phyloP scores from a whole-genome alignment of 1,284 basidiomycete genomes.

The Apiotrichum veenhuisii region DNA sequence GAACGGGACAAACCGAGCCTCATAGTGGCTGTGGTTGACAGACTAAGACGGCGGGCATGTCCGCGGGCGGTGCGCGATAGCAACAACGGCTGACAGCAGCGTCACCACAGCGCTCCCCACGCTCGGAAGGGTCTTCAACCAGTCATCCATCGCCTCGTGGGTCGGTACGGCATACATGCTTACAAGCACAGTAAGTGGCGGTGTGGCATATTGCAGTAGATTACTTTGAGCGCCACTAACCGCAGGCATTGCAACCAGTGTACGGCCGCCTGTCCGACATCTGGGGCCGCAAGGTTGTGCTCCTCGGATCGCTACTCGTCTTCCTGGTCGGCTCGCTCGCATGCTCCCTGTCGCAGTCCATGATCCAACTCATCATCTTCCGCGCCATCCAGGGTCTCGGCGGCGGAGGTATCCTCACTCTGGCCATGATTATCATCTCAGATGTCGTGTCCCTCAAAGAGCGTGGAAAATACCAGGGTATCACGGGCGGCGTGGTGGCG shows the following conservation, averaged over 20 bases:
- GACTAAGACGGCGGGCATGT: too few relatives aligned
- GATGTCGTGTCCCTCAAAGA: constrained; percentile 43
- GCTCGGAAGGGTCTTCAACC: constrained; percentile 61
- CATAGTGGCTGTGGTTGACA: too few relatives aligned
- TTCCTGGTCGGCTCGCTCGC: constrained; percentile 55
- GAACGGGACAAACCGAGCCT: too few relatives aligned
- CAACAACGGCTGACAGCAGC: constrained; percentile 58
- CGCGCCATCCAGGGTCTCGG: constrained; percentile 45
- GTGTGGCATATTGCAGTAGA: neutral
- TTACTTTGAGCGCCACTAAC: neutral
- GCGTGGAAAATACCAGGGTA: constrained; percentile 47
- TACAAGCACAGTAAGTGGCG: constrained; percentile 13
- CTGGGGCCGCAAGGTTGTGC: constrained; percentile 64
- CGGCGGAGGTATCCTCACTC: constrained; percentile 35
- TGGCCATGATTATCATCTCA: constrained; percentile 31
- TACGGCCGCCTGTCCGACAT: constrained; percentile 69
- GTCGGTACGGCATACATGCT: constrained; percentile 50
- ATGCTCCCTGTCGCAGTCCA: constrained; percentile 59
- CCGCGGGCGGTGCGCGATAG: constrained; percentile 4
- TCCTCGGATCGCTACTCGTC: constrained; percentile 53
- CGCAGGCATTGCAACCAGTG: constrained; percentile 54
- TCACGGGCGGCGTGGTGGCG: constrained; percentile 37
- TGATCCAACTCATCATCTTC: constrained; percentile 66
- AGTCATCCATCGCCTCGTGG: constrained; percentile 63
- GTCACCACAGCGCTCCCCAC: constrained; percentile 65